phyloP scores from a whole-genome alignment of 1,284 basidiomycete species.

The Ganoderma resinaceum region DNA sequence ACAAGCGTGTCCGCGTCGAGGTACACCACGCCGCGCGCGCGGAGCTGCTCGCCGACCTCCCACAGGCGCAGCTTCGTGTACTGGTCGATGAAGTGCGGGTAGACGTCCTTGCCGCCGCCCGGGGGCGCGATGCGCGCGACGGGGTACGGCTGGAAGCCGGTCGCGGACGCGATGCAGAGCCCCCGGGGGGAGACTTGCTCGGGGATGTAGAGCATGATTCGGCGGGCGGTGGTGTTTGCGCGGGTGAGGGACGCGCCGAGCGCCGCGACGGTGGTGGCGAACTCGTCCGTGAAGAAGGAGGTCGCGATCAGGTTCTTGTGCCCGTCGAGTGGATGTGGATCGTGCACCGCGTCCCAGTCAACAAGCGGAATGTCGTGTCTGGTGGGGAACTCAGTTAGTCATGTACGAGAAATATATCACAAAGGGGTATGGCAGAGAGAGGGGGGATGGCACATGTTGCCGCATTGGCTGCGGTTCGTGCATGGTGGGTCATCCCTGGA shows the following conservation, averaged over 20 bases:
- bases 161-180: slow-evolving; percentile 47
- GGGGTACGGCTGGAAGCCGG: slow-evolving; percentile 47
- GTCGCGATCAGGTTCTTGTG: slow-evolving; percentile 47
- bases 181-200: slow-evolving; percentile 46
- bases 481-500: too few relatives aligned
- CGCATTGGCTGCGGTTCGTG: neutral
- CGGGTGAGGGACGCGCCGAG: slow-evolving; percentile 49
- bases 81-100: slow-evolving; percentile 47
- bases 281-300: slow-evolving; percentile 51
- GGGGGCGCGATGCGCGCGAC: slow-evolving; percentile 49
- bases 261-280: slow-evolving; percentile 49
- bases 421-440: neutral
- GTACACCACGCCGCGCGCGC: slow-evolving; percentile 46
- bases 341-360: slow-evolving; percentile 9
- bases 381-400: neutral
- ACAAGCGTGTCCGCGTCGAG: slow-evolving; percentile 54
- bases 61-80: slow-evolving; percentile 55
- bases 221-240: slow-evolving; percentile 44
- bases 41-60: slow-evolving; percentile 43
- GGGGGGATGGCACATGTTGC: neutral
- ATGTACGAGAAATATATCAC: neutral
- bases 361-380: slow-evolving; percentile 27
- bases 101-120: slow-evolving; percentile 42
- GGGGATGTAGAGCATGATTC: slow-evolving; percentile 48
- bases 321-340: slow-evolving; percentile 13